Percentiles rank a stretch among this genome's conserved stretches.
Conservation (phyloP, 495 filamentous ascomycete genomes). For the Rostrohypoxylon terebratum region DNA sequence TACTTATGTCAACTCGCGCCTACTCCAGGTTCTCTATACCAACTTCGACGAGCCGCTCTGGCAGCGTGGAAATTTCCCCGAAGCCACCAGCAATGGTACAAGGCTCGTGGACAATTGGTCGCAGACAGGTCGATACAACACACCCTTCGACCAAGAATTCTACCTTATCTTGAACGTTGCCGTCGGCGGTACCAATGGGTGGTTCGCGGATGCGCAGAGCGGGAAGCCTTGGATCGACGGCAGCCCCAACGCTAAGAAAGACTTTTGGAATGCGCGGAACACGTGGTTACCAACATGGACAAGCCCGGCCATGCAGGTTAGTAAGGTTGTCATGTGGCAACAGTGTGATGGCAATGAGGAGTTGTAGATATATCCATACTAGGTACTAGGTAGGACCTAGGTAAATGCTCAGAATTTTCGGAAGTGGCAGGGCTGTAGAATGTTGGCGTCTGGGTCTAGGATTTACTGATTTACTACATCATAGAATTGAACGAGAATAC, state of each 20-base stretch:
- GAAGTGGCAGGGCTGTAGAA: neutral
- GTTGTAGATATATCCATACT: conserved; percentile 35
- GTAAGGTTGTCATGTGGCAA: conserved; percentile 83
- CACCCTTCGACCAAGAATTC: conserved; percentile 85
- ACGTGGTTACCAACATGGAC: conserved; percentile 83
- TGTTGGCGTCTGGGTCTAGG: conserved; percentile 5
- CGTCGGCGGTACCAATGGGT: conserved; percentile 86
- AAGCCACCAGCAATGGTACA: conserved; percentile 75
- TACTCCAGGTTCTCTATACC: conserved; percentile 82
- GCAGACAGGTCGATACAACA: conserved; percentile 68
- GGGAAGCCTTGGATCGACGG: conserved; percentile 85
- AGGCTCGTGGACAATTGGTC: conserved; percentile 74
- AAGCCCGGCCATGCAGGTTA: conserved; percentile 74
- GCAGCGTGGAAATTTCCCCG: conserved; percentile 79
- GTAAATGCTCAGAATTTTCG: neutral
- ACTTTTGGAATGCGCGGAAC: conserved; percentile 77
- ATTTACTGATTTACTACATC: neutral
- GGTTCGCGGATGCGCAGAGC: conserved; percentile 77
- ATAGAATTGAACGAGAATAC: neutral
- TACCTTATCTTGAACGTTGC: conserved; percentile 86
- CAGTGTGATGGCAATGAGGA: conserved; percentile 71
- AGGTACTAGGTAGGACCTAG: no score
- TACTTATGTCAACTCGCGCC: conserved; percentile 83
- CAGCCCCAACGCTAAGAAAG: conserved; percentile 70
- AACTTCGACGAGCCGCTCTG: conserved; percentile 80